Evolutionary conservation across 768 basidiomycete genomes (phyloP).

Genomic region (Mycena sanguinolenta): DNA sequence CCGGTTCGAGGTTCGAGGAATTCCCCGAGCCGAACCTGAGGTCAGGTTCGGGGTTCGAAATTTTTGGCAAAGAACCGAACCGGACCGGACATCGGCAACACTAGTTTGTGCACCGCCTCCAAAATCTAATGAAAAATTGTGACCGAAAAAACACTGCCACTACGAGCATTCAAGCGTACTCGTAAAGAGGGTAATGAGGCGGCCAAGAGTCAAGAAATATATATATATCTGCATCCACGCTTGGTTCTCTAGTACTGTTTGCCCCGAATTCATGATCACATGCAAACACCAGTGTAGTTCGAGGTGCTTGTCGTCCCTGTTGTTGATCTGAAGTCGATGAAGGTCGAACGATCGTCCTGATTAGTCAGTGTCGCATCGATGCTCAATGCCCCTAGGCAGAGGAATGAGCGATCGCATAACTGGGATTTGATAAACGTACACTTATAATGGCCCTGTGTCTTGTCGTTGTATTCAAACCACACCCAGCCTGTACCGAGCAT

Average conservation of each 20-base stretch:
- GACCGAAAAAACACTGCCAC: no score
- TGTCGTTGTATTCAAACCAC: slow-evolving; percentile 34
- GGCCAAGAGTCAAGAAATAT: no score
- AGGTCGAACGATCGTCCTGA: slow-evolving; percentile 28
- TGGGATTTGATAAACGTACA: slow-evolving; percentile 11
- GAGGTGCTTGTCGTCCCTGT: slow-evolving; percentile 18
- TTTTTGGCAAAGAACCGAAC: no score
- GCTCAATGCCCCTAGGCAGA: slow-evolving; percentile 25
- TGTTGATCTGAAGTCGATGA: slow-evolving; percentile 19
- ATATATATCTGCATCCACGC: not conserved
- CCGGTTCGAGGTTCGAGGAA: no score
- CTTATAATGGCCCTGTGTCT: slow-evolving; percentile 31
- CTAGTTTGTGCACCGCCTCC: no score
- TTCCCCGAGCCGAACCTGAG: no score
- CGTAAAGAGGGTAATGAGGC: no score
- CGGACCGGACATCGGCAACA: no score
- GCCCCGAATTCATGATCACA: not conserved
- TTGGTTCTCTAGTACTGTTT: not conserved
- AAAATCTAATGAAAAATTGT: no score
- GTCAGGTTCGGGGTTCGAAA: no score
- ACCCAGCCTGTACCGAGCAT: slow-evolving; percentile 35
- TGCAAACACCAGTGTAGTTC: slow-evolving; percentile 11
- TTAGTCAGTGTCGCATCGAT: slow-evolving; percentile 25
- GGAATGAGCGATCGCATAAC: not conserved
- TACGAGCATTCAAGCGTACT: no score